Conservation (phyloP, 257 asterid species). For the Capsicum rhomboideum region DNA sequence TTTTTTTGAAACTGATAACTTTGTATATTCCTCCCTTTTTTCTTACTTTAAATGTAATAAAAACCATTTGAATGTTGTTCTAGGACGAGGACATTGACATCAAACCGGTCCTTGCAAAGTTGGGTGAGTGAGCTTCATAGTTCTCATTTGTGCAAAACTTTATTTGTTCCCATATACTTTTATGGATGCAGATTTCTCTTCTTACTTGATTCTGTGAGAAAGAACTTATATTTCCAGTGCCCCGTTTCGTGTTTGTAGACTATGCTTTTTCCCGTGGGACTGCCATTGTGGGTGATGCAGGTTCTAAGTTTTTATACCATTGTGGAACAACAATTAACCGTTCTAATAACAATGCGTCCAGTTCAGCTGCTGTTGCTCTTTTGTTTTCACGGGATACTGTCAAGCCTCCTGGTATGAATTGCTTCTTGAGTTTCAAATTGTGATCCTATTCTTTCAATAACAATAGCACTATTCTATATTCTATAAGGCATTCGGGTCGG, state of each 20-base stretch:
- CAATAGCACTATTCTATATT: not conserved
- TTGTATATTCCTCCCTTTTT: too few relatives aligned
- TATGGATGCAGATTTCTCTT: not conserved
- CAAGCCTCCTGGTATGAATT: conserved; percentile 49
- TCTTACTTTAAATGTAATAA: conserved; percentile 15
- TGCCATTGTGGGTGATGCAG: conserved; percentile 56
- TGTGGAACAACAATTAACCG: conserved; percentile 14
- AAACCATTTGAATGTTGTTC: conserved; percentile 29
- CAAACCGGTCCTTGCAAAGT: conserved; percentile 54
- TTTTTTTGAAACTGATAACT: too few relatives aligned
- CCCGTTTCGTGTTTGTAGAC: conserved; percentile 31
- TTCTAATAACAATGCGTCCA: not conserved
- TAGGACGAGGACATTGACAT: conserved; percentile 53
- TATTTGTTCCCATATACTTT: not conserved
- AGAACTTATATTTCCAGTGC: not conserved
- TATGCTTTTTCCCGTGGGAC: conserved; percentile 57
- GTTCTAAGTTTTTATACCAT: conserved; percentile 35
- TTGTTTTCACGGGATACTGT: conserved; percentile 47
- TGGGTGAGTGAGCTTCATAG: conserved; percentile 53
- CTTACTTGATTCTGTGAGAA: not conserved
- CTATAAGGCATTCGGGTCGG: not conserved
- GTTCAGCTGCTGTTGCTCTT: conserved; percentile 49
- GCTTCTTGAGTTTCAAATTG: not conserved
- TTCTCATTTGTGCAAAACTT: not conserved
- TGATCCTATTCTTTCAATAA: not conserved